These are phyloP conservation scores for Aspergillus sparsus DNA, from an alignment of 495 filamentous ascomycete species.

Conservation along the genomic window DNA sequence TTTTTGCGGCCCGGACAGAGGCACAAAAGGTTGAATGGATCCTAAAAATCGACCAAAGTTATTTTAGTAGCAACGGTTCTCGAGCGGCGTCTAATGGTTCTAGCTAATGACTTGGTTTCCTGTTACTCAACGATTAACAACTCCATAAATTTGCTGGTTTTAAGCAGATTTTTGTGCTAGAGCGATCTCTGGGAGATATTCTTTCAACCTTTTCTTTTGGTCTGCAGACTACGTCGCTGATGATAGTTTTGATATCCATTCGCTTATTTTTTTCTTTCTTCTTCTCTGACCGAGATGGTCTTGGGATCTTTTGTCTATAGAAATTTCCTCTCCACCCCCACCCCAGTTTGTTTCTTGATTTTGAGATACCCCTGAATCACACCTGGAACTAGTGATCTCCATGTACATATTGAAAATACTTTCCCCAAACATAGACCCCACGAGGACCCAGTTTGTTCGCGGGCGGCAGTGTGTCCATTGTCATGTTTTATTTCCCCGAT, in stretches of 20 bases:
- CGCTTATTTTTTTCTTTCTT: not conserved
- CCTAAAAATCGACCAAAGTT: slow-evolving; percentile 68
- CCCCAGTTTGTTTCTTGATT: slow-evolving; percentile 8
- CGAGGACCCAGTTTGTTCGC: slow-evolving; percentile 16
- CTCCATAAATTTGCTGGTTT: slow-evolving; percentile 1
- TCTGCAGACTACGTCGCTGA: not conserved
- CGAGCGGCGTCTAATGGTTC: slow-evolving; percentile 30
- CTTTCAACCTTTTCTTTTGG: not conserved
- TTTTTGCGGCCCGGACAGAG: slow-evolving; percentile 87
- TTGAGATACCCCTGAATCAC: slow-evolving; percentile 45
- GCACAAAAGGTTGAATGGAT: slow-evolving; percentile 95
- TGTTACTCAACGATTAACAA: slow-evolving; percentile 14
- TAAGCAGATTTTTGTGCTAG: slow-evolving; percentile 11
- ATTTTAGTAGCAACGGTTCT: slow-evolving; percentile 47
- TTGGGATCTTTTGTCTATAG: not conserved
- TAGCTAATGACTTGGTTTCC: slow-evolving; percentile 10
- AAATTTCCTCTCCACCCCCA: not conserved
- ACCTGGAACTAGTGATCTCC: slow-evolving; percentile 35
- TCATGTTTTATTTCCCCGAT: too few species aligned
- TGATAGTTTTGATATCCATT: not conserved
- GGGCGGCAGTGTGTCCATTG: slow-evolving; percentile 16
- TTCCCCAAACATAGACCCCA: slow-evolving; percentile 34
- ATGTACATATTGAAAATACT: slow-evolving; percentile 45
- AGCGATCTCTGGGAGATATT: not conserved
- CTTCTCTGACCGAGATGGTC: not conserved